Percentiles rank a stretch among this genome's conserved stretches.
Evolutionary conservation across 2,329 filamentous ascomycete species (phyloP).

Genomic region (Ophiostoma angusticollis): DNA sequence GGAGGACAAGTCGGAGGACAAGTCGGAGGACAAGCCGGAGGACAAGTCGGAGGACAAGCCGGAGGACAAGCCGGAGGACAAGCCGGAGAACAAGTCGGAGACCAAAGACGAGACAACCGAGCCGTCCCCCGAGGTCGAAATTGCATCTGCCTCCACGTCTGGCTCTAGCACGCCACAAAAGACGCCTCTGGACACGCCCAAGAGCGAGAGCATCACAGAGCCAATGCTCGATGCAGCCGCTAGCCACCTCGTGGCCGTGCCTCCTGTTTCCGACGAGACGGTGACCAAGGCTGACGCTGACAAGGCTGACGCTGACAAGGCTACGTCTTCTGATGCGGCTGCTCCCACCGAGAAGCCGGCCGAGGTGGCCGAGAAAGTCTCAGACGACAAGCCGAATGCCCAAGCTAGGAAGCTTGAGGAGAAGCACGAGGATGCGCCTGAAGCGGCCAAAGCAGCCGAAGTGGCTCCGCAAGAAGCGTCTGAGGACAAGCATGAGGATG

Average conservation of each 20-base stretch:
- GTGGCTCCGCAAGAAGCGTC: neutral
- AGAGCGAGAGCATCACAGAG: slow-evolving; percentile 15
- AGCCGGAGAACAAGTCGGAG: slow-evolving; percentile 12
- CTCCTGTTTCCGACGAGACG: slow-evolving; percentile 13
- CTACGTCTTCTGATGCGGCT: neutral
- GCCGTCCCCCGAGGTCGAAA: neutral
- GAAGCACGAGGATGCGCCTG: neutral
- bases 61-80: neutral
- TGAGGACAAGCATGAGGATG: neutral
- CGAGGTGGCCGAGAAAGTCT: neutral
- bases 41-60: neutral
- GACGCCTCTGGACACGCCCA: slow-evolving; percentile 20
- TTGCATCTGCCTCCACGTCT: slow-evolving; percentile 12
- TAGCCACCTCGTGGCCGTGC: slow-evolving; percentile 24
- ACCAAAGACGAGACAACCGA: neutral
- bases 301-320: neutral
- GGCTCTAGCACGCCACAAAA: slow-evolving; percentile 16
- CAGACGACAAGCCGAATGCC: neutral
- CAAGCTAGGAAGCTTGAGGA: neutral
- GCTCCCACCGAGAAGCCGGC: neutral
- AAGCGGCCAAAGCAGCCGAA: neutral
- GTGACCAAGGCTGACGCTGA: too few relatives aligned
- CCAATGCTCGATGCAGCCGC: slow-evolving; percentile 13
- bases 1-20: slow-evolving; percentile 6
- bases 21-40: slow-evolving; percentile 9